Evolutionary conservation across 2,329 filamentous ascomycete species (phyloP).

Genomic region (Fusarium transvaalense): DNA sequence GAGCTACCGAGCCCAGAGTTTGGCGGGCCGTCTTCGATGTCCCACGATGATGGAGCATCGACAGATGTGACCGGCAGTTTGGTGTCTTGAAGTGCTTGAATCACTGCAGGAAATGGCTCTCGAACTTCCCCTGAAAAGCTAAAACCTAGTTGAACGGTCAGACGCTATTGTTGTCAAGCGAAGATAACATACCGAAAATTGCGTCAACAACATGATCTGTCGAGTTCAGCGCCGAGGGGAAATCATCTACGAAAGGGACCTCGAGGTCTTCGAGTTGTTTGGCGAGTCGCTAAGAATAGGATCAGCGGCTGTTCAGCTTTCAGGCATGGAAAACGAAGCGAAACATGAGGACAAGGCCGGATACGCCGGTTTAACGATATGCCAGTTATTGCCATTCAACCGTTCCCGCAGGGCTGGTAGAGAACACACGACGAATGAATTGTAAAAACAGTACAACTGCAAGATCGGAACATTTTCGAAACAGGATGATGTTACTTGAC

Average conservation of each 20-base stretch:
- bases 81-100: conserved; percentile 79
- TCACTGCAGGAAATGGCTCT: conserved; percentile 89
- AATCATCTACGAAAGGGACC: conserved; percentile 87
- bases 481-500: background rate
- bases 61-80: conserved; percentile 85
- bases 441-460: conserved; percentile 39
- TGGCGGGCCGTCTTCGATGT: conserved; percentile 89
- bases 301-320: conserved; percentile 47
- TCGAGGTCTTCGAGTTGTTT: conserved; percentile 87
- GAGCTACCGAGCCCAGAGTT: conserved; percentile 79
- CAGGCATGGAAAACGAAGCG: conserved; percentile 14
- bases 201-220: conserved; percentile 90
- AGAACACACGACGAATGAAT: conserved; percentile 35
- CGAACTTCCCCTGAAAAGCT: conserved; percentile 92
- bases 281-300: conserved; percentile 73
- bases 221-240: conserved; percentile 72
- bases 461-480: conserved; percentile 10
- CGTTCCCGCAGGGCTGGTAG: conserved; percentile 32
- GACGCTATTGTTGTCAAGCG: conserved; percentile 1
- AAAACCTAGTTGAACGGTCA: conserved; percentile 71
- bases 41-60: conserved; percentile 94
- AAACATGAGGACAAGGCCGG: conserved; percentile 13
- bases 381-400: conserved; percentile 21
- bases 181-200: conserved; percentile 78
- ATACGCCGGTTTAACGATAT: conserved; percentile 11